phyloP scores from a whole-genome alignment of 331 rosid genomes.

The Quercus lobata region DNA sequence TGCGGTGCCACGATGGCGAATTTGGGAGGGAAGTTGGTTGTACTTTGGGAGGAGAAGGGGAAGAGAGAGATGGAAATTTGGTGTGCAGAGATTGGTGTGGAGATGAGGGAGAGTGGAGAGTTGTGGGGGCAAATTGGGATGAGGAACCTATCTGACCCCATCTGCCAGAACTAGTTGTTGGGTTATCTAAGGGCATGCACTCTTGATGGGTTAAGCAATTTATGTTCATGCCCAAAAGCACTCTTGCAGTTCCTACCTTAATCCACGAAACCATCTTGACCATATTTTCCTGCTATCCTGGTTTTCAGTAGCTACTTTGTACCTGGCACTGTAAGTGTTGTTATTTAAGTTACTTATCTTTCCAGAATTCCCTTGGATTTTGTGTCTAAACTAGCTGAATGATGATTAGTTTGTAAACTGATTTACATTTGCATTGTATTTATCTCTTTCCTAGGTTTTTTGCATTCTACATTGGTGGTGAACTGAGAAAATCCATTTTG shows the following conservation, averaged over 20 bases:
- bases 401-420: neutral
- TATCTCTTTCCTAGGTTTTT: neutral
- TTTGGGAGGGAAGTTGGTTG: slow-evolving; percentile 61
- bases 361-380: neutral
- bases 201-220: too few species aligned
- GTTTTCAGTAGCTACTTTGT: neutral
- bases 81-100: slow-evolving; percentile 69
- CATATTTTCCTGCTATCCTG: neutral
- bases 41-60: slow-evolving; percentile 55
- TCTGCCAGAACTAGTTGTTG: too few species aligned
- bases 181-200: too few species aligned
- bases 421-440: neutral
- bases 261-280: neutral
- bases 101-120: slow-evolving; percentile 28
- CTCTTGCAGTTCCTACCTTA: too few species aligned
- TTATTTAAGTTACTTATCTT: neutral
- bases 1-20: slow-evolving; percentile 85
- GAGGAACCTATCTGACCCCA: too few species aligned
- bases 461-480: neutral
- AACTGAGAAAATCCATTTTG: slow-evolving; percentile 6
- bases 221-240: too few species aligned
- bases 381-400: neutral
- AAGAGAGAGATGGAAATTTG: slow-evolving; percentile 54
- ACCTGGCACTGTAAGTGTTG: neutral
- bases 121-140: slow-evolving; percentile 45